A percentile compares a stretch with the other conserved stretches of the same genome.
Conservation (phyloP, 805 yeast genomes). For the Candida methanosorbosa region DNA sequence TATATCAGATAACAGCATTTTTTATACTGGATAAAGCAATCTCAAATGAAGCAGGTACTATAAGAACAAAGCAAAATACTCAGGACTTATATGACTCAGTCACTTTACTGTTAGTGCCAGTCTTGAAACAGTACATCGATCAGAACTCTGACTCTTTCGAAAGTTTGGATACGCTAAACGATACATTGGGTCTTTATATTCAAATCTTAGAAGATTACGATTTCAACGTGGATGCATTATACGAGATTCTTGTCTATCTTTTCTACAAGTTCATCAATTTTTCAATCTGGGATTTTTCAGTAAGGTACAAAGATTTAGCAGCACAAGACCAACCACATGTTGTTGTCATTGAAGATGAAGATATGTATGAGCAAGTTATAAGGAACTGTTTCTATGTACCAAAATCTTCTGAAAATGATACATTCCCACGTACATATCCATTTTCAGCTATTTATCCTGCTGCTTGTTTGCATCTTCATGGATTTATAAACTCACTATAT, state of each 20-base stretch:
- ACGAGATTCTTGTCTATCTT: constrained; percentile 48
- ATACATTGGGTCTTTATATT: constrained; percentile 57
- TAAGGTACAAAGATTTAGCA: constrained; percentile 53
- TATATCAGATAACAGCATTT: constrained; percentile 64
- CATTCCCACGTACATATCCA: constrained; percentile 63
- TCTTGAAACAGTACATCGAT: constrained; percentile 38
- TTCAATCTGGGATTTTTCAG: constrained; percentile 44
- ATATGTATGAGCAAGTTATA: constrained; percentile 52
- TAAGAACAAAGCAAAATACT: constrained; percentile 53
- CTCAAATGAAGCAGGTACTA: constrained; percentile 51
- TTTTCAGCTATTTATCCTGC: constrained; percentile 85
- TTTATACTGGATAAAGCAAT: constrained; percentile 68
- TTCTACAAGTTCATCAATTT: constrained; percentile 55
- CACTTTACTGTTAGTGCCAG: constrained; percentile 49
- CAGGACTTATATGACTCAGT: constrained; percentile 73
- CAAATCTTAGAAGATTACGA: constrained; percentile 72
- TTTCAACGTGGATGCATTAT: constrained; percentile 49
- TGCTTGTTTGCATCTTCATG: constrained; percentile 67
- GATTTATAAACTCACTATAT: constrained; percentile 55
- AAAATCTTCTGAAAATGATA: constrained; percentile 15
- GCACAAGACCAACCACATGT: constrained; percentile 88
- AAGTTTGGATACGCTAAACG: constrained; percentile 47
- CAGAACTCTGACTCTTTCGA: constrained; percentile 31
- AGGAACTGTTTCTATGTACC: constrained; percentile 28
- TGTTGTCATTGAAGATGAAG: constrained; percentile 51